Conservation (phyloP, 2,329 filamentous ascomycete genomes). For the Xylariaceae sp. region DNA sequence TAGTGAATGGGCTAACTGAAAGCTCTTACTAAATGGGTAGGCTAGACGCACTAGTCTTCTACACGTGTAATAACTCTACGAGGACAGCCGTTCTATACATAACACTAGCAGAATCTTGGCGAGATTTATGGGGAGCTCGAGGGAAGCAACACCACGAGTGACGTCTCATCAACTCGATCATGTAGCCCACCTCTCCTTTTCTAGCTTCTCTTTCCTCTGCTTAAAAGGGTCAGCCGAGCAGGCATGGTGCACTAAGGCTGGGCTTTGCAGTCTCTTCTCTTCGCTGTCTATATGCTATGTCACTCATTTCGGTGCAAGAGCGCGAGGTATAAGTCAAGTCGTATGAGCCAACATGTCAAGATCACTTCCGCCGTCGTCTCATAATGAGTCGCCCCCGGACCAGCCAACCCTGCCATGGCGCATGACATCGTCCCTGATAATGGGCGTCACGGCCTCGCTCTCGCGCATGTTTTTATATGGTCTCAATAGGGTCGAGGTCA, state of each 20-base stretch:
- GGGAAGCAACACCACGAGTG: neutral
- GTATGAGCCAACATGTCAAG: constrained; percentile 18
- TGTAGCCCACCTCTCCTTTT: neutral
- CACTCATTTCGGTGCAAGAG: constrained; percentile 6
- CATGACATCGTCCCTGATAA: constrained; percentile 64
- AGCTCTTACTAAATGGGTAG: neutral
- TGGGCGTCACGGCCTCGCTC: constrained; percentile 66
- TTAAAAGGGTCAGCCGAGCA: neutral
- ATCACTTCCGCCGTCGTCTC: constrained; percentile 1
- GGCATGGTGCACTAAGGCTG: neutral
- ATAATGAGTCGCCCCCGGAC: constrained; percentile 23
- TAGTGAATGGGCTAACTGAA: neutral
- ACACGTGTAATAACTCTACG: neutral
- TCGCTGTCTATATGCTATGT: constrained; percentile 14
- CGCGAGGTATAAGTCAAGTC: neutral
- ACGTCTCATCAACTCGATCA: neutral
- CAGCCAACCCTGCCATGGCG: constrained; percentile 65
- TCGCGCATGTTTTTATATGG: constrained; percentile 71
- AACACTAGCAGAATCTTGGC: neutral
- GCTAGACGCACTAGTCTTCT: neutral
- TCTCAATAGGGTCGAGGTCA: constrained; percentile 68
- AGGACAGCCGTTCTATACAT: neutral
- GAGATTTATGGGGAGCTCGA: neutral
- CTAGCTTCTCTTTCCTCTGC: neutral
- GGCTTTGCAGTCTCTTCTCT: neutral